Evolutionary conservation across 306 rosid species (phyloP).

Genomic region (Prunus padus): DNA sequence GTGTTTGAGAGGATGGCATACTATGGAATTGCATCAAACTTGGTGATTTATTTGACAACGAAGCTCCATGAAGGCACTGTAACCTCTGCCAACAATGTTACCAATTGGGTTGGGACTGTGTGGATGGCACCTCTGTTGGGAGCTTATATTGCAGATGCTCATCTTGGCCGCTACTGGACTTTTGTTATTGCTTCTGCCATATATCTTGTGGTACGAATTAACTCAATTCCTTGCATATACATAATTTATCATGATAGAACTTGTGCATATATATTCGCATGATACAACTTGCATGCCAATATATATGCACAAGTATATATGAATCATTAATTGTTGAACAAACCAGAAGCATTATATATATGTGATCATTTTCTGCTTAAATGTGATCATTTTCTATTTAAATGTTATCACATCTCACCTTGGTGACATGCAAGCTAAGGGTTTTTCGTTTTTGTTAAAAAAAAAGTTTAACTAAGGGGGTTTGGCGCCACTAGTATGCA

Average conservation of each 20-base stretch:
- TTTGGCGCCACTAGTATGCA: neutral
- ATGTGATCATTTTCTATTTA: too few relatives aligned
- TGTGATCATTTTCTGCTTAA: too few relatives aligned
- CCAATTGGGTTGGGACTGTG: slow-evolving; percentile 58
- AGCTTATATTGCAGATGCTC: slow-evolving; percentile 37
- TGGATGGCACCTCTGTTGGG: slow-evolving; percentile 58
- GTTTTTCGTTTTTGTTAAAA: too few relatives aligned
- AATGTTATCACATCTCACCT: too few relatives aligned
- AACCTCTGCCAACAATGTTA: slow-evolving; percentile 49
- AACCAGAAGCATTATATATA: too few relatives aligned
- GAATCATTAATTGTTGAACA: neutral
- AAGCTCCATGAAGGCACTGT: slow-evolving; percentile 62
- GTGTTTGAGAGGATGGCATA: slow-evolving; percentile 77
- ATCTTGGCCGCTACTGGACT: slow-evolving; percentile 44
- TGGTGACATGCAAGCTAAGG: too few relatives aligned
- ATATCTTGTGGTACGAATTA: slow-evolving; percentile 42
- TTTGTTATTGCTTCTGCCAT: slow-evolving; percentile 48
- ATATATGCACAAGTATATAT: too few relatives aligned
- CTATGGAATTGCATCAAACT: slow-evolving; percentile 53
- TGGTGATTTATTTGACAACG: slow-evolving; percentile 48
- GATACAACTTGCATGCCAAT: too few relatives aligned
- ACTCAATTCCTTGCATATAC: neutral
- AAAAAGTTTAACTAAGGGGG: too few relatives aligned
- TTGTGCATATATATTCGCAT: too few relatives aligned
- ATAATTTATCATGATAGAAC: neutral